Conservation (phyloP, 75 land plant genomes). For the Cupressus sempervirens region DNA sequence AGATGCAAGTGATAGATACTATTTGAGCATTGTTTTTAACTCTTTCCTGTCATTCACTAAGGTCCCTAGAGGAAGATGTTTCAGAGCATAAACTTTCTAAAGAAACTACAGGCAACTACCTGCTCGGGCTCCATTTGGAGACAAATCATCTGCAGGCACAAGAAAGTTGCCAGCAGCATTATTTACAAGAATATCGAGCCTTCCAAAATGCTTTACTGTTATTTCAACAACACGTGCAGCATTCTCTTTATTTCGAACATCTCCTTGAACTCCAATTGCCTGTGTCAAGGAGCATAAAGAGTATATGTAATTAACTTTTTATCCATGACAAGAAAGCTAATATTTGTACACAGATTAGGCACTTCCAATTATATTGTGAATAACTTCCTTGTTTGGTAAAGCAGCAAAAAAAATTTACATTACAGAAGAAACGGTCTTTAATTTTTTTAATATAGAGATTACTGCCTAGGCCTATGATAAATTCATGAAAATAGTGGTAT, state of each 20-base stretch:
- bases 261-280: constrained; percentile 92
- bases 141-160: constrained; percentile 88
- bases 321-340: not conserved
- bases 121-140: constrained; percentile 95
- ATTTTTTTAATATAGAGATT: no score
- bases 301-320: not conserved
- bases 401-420: not conserved
- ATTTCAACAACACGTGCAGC: constrained; percentile 71
- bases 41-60: not conserved
- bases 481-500: no score
- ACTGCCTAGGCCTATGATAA: no score
- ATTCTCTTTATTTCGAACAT: constrained; percentile 92
- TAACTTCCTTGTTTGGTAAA: not conserved
- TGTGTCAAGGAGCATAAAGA: constrained; percentile 11
- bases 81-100: not conserved
- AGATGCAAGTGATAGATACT: not conserved
- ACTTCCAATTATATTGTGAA: not conserved
- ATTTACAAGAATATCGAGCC: constrained; percentile 94
- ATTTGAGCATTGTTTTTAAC: not conserved
- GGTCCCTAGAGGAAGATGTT: not conserved
- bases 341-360: not conserved
- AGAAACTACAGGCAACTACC: constrained; percentile 30
- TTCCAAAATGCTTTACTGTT: constrained; percentile 79
- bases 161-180: constrained; percentile 99
- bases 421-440: not conserved